Evolutionary conservation across 345 rosid species (phyloP).

Genomic region (Brassica carinata): DNA sequence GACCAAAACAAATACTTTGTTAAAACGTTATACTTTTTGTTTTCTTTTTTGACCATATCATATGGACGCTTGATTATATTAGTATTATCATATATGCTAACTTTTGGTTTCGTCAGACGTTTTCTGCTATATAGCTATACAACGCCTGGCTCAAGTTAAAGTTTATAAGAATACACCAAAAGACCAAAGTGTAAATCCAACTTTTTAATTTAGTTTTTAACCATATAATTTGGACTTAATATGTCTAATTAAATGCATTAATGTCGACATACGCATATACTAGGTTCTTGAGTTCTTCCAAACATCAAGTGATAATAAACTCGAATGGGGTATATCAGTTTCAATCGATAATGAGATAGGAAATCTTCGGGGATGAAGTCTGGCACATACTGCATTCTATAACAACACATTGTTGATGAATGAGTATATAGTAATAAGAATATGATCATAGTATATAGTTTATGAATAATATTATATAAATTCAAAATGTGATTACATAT

Average conservation of each 20-base stretch:
- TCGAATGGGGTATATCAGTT: background rate
- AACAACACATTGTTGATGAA: background rate
- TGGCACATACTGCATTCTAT: background rate
- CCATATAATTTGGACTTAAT: conserved; percentile 8
- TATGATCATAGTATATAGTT: background rate
- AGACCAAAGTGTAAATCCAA: background rate
- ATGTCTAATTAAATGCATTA: background rate
- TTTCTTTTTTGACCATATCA: background rate
- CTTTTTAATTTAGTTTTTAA: background rate
- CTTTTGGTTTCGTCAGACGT: conserved; percentile 4
- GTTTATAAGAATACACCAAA: background rate
- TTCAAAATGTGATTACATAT: background rate
- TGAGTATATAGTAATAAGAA: background rate
- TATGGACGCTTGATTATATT: conserved; percentile 8
- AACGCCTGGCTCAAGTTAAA: background rate
- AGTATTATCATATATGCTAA: background rate
- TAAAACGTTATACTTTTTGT: background rate
- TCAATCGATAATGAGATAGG: background rate
- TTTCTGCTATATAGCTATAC: background rate
- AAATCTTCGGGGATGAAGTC: background rate
- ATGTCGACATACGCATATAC: conserved; percentile 27
- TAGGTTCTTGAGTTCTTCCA: background rate
- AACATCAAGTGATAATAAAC: background rate
- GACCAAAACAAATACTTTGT: conserved; percentile 17
- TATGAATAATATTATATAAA: background rate